Conservation (phyloP, 495 filamentous ascomycete species). For the Penicillium argentinense region DNA sequence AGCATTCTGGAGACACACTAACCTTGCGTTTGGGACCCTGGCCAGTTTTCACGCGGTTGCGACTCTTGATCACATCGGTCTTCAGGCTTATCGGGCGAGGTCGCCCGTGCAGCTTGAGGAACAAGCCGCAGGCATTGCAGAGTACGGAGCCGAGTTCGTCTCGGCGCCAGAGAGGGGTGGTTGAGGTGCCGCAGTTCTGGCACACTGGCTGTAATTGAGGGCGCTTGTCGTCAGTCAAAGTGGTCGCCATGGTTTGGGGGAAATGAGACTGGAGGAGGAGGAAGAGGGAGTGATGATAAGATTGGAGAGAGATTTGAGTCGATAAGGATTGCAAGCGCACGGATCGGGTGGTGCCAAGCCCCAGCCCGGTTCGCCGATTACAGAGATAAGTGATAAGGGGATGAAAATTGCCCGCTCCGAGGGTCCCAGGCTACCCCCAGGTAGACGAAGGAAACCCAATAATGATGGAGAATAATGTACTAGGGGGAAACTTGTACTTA, state of each 20-base stretch:
- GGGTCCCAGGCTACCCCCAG: too few species aligned
- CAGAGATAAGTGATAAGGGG: slow-evolving; percentile 26
- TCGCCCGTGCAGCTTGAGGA: slow-evolving; percentile 92
- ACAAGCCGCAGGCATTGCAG: slow-evolving; percentile 97
- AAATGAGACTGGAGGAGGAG: slow-evolving; percentile 19
- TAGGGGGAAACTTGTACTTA: too few species aligned
- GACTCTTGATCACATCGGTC: slow-evolving; percentile 99
- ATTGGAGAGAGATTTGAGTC: slow-evolving; percentile 51
- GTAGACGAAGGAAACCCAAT: too few species aligned
- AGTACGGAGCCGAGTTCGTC: slow-evolving; percentile 97
- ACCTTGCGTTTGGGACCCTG: slow-evolving; percentile 90
- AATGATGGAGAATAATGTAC: slow-evolving; percentile 6
- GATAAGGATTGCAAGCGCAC: slow-evolving; percentile 42
- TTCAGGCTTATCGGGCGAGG: slow-evolving; percentile 94
- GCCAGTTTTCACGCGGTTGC: slow-evolving; percentile 94
- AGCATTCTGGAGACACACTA: slow-evolving; percentile 31
- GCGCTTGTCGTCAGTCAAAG: slow-evolving; percentile 55
- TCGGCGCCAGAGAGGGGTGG: slow-evolving; percentile 93
- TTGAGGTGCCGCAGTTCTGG: slow-evolving; percentile 94
- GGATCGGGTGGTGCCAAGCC: slow-evolving; percentile 42
- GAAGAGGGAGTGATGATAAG: slow-evolving; percentile 45
- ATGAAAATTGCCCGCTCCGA: slow-evolving; percentile 16
- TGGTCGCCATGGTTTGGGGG: slow-evolving; percentile 53
- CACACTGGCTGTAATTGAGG: slow-evolving; percentile 84
- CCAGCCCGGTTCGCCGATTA: slow-evolving; percentile 33